A percentile compares a stretch with the other conserved stretches of the same genome.
phyloP scores from a whole-genome alignment of 1,284 basidiomycete species.

The Naganishia sp. region DNA sequence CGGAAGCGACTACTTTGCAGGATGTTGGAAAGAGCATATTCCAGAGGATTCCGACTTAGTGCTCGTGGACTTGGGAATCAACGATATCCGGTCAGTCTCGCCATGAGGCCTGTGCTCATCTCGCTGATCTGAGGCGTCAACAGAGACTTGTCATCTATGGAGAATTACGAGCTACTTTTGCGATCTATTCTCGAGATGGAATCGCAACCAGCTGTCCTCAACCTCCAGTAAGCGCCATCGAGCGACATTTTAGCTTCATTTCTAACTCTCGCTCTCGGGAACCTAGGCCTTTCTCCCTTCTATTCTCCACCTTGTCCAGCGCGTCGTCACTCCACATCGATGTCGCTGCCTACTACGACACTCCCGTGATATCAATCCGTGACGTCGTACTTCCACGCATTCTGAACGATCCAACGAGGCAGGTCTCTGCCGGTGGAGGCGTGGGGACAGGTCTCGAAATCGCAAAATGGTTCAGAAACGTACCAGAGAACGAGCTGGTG shows the following conservation, averaged over 20 bases:
- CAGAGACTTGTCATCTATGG: conserved; percentile 36
- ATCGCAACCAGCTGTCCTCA: conserved; percentile 48
- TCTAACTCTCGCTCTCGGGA: not conserved
- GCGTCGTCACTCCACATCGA: conserved; percentile 49
- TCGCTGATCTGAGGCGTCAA: not conserved
- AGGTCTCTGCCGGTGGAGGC: conserved; percentile 37
- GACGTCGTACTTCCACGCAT: conserved; percentile 48
- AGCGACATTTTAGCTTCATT: not conserved
- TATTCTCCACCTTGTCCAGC: conserved; percentile 47
- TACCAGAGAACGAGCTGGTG: conserved; percentile 36
- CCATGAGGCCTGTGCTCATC: not conserved
- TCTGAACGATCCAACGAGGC: conserved; percentile 43
- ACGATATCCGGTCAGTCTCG: conserved; percentile 42
- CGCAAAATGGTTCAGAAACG: conserved; percentile 49
- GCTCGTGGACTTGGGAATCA: conserved; percentile 49
- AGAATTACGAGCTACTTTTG: conserved; percentile 48
- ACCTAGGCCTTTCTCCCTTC: conserved; percentile 49
- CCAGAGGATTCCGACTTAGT: conserved; percentile 47
- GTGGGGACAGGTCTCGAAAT: conserved; percentile 21
- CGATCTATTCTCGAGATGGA: conserved; percentile 45
- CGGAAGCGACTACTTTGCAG: conserved; percentile 49
- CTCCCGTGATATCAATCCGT: conserved; percentile 48
- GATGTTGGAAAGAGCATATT: conserved; percentile 53
- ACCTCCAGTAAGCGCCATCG: conserved; percentile 46
- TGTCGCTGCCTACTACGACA: conserved; percentile 50